phyloP scores from a whole-genome alignment of 257 asterid species.

The Solanum pinnatisectum region DNA sequence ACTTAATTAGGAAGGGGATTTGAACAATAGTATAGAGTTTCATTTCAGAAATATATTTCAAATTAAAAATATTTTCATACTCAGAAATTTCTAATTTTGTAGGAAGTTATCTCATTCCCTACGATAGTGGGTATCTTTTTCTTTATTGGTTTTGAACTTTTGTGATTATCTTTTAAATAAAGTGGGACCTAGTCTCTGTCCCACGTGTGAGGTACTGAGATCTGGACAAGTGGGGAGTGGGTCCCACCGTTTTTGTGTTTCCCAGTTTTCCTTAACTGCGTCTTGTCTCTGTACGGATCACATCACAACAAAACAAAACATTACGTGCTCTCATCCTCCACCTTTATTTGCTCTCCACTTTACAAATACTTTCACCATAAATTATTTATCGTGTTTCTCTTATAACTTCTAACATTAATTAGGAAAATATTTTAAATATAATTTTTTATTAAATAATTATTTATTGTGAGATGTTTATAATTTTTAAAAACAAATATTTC shows the following conservation, averaged over 20 bases:
- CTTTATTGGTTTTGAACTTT: background rate
- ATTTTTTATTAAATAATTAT: too few relatives aligned
- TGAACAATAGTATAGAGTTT: too few relatives aligned
- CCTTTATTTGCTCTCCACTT: background rate
- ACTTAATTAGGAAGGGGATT: background rate
- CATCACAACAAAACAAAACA: background rate
- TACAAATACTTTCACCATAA: background rate
- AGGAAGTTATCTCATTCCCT: too few relatives aligned
- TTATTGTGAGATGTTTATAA: too few relatives aligned
- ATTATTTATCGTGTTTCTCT: too few relatives aligned
- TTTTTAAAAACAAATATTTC: too few relatives aligned
- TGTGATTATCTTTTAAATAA: background rate
- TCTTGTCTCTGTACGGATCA: slow-evolving; percentile 23
- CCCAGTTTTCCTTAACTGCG: slow-evolving; percentile 20
- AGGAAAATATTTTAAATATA: too few relatives aligned
- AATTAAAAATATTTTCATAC: too few relatives aligned
- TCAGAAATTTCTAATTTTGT: too few relatives aligned
- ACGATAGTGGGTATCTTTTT: too few relatives aligned
- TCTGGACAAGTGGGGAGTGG: slow-evolving; percentile 10
- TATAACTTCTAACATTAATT: too few relatives aligned
- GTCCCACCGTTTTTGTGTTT: slow-evolving; percentile 25
- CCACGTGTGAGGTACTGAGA: slow-evolving; percentile 32
- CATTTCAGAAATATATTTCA: too few relatives aligned
- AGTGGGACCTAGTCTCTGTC: slow-evolving; percentile 15
- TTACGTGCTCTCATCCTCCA: background rate